Conservation (phyloP, 768 basidiomycete genomes). For the Fomitopsis serialis region DNA sequence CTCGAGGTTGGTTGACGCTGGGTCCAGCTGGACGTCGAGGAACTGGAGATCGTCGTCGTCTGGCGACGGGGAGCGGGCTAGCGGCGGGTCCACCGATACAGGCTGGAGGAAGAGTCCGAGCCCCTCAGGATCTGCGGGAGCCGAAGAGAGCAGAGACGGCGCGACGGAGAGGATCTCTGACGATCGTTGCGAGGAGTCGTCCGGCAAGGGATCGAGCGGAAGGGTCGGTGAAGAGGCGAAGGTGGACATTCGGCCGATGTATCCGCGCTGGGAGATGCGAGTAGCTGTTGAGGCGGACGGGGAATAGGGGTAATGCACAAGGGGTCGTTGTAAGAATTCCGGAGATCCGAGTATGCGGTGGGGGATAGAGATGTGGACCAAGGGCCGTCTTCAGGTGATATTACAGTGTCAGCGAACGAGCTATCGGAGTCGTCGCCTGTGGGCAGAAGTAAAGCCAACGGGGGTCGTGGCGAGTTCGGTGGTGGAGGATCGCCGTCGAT, state of each 20-base stretch:
- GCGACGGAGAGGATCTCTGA: slow-evolving; percentile 12
- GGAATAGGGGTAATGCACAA: slow-evolving; percentile 14
- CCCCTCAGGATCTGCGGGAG: slow-evolving; percentile 10
- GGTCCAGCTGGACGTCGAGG: slow-evolving; percentile 21
- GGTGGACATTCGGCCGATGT: too few species aligned
- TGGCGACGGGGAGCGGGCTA: slow-evolving; percentile 21
- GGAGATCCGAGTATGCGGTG: slow-evolving; percentile 8
- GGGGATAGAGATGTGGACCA: slow-evolving; percentile 2
- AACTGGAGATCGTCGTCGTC: slow-evolving; percentile 22
- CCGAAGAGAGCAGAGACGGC: slow-evolving; percentile 14
- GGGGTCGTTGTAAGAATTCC: slow-evolving; percentile 6
- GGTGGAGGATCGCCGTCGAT: slow-evolving; percentile 2
- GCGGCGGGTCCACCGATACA: slow-evolving; percentile 16
- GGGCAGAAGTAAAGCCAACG: slow-evolving; percentile 5
- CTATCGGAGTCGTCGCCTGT: slow-evolving; percentile 11
- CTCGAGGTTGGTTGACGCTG: slow-evolving; percentile 10
- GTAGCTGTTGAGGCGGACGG: slow-evolving; percentile 10
- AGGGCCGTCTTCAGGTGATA: slow-evolving; percentile 15
- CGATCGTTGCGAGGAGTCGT: neutral
- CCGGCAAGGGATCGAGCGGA: slow-evolving; percentile 1
- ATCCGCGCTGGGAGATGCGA: too few species aligned
- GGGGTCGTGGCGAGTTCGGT: slow-evolving; percentile 1
- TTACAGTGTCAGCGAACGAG: slow-evolving; percentile 11
- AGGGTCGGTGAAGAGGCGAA: slow-evolving; percentile 15
- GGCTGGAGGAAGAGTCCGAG: slow-evolving; percentile 22